These are phyloP conservation scores for Neospermospora avenae DNA, from an alignment of 2,329 filamentous ascomycete genomes.

Conservation along the genomic window DNA sequence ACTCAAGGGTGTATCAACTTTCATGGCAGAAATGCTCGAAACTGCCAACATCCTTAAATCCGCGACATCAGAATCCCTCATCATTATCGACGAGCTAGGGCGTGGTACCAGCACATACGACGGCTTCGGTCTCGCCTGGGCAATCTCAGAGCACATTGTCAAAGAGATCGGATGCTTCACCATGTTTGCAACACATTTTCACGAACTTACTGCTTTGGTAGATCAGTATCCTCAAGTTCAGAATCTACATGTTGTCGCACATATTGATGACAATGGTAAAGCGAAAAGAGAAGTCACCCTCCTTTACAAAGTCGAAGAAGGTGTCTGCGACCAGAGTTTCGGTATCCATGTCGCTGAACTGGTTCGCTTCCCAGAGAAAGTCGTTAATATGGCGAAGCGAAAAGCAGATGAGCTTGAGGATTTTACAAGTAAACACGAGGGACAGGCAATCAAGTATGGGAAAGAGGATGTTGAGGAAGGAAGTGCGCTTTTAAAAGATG, in stretches of 20 bases:
- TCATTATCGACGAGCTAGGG: slow-evolving; percentile 97
- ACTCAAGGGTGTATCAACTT: slow-evolving; percentile 95
- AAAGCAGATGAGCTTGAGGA: slow-evolving; percentile 98
- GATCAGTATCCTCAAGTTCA: slow-evolving; percentile 84
- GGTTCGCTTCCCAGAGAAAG: slow-evolving; percentile 93
- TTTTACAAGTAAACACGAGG: slow-evolving; percentile 77
- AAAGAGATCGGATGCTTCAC: slow-evolving; percentile 92
- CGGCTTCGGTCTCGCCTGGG: slow-evolving; percentile 98
- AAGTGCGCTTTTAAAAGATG: slow-evolving; percentile 76
- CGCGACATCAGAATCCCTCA: slow-evolving; percentile 89
- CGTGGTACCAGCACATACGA: slow-evolving; percentile 97
- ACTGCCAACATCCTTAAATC: slow-evolving; percentile 98
- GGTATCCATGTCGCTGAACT: slow-evolving; percentile 98
- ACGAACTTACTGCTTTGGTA: slow-evolving; percentile 88
- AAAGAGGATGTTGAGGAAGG: slow-evolving; percentile 89
- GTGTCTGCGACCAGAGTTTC: slow-evolving; percentile 95
- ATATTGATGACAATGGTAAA: slow-evolving; percentile 58
- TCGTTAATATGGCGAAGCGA: slow-evolving; percentile 97
- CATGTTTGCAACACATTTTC: slow-evolving; percentile 97
- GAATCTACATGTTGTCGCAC: slow-evolving; percentile 94
- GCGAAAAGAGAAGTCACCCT: slow-evolving; percentile 78
- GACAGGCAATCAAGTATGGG: slow-evolving; percentile 58
- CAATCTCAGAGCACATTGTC: slow-evolving; percentile 96
- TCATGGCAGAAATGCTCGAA: slow-evolving; percentile 99
- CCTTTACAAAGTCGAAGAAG: slow-evolving; percentile 93